These are phyloP conservation scores for Spinacia oleracea DNA, from an alignment of 179 eudicot genomes.

Conservation along the genomic window DNA sequence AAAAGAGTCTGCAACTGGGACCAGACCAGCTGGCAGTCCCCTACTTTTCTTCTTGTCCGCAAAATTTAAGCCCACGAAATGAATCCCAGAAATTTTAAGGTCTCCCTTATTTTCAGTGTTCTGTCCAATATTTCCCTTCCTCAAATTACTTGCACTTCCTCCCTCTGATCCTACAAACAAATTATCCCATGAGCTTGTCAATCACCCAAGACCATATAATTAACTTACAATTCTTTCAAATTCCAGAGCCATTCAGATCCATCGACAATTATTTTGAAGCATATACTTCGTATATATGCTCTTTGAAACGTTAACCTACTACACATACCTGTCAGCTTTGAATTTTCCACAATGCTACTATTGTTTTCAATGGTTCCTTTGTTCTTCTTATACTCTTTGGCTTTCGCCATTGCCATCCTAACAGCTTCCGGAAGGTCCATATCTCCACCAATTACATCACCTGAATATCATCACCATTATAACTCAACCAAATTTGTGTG, in stretches of 20 bases:
- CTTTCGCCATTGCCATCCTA: slow-evolving; percentile 60
- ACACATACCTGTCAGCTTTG: slow-evolving; percentile 22
- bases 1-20: slow-evolving; percentile 56
- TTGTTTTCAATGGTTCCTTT: slow-evolving; percentile 37
- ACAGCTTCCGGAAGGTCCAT: slow-evolving; percentile 46
- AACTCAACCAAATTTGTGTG: neutral
- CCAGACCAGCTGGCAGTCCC: slow-evolving; percentile 77
- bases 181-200: slow-evolving; percentile 15
- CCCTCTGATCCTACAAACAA: slow-evolving; percentile 40
- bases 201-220: slow-evolving; percentile 6
- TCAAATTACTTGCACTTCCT: slow-evolving; percentile 25
- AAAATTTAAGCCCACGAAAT: slow-evolving; percentile 76
- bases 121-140: slow-evolving; percentile 24
- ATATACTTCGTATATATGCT: neutral
- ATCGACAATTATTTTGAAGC: neutral
- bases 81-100: slow-evolving; percentile 52
- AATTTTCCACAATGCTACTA: slow-evolving; percentile 17
- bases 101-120: slow-evolving; percentile 40
- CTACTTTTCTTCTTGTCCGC: slow-evolving; percentile 72
- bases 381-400: slow-evolving; percentile 57
- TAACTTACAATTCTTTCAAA: neutral
- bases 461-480: slow-evolving; percentile 14
- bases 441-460: slow-evolving; percentile 30
- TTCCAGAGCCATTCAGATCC: neutral
- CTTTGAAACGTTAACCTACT: neutral